Evolutionary conservation across 2,329 filamentous ascomycete species (phyloP), one percentile per base, ranked within the genome.

Genomic region (Aspergillus sp.): DNA sequence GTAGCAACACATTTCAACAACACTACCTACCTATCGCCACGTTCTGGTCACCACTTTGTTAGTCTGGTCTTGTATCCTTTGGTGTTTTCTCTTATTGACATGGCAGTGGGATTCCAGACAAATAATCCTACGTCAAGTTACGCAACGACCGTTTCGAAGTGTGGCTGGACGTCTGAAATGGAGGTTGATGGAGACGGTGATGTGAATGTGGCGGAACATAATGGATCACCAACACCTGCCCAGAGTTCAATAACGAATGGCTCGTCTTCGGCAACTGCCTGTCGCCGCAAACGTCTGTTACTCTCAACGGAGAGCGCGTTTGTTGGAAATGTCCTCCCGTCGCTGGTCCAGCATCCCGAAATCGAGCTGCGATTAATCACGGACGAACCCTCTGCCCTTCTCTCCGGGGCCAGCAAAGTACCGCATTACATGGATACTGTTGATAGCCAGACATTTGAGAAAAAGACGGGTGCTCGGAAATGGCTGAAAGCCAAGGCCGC

Each of bases 281-380:
- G n/a, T 45, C 65, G 65, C 31, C 63, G 65, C 39, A 65, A 64
- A 64, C 65, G 62, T 10, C 54, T 67, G 46, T 60, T 67, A 6
- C 63, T 67, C 3, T 67, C 65, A 18, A 78, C 76, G 0, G 76
- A 75, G 53, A 75, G 75, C 31, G 71, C 73, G 6, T 78, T 78
- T 56, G 73, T 74, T 55, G 73, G 76, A 32, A 71, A 71, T 32
- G 67, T 78, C 10, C 70, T 78, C 39, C 73, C 75, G 0, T 75
- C 70, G 5, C 67, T 78, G 20, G 69, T 76, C 24, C 69, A 72
- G 52, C 75, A 76, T 32, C 69, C 76, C 18, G 68, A 73, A 36
- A 69, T 78, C 58, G 77, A 79, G 56, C 66, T 79, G 24, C 75
- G 77, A 10, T 65, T 79, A 63, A 78, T 79, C 26, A 77, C 75